Evolutionary conservation across 768 basidiomycete species (phyloP).

Genomic region (Podaxis carcinomalis): DNA sequence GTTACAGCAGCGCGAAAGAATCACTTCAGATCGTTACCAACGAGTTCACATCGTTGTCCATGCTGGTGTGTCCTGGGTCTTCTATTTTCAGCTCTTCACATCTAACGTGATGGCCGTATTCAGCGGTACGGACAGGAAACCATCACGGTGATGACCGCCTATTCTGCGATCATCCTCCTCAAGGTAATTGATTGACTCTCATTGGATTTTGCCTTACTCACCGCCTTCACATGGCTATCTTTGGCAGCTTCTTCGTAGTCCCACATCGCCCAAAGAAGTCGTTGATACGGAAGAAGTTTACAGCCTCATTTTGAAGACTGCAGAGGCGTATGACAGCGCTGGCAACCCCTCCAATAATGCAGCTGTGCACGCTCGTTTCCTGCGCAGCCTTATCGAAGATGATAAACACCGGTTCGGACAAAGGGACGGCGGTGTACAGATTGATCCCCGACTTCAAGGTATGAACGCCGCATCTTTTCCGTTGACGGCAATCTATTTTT

Average conservation of each 20-base stretch:
- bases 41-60: conserved; percentile 69
- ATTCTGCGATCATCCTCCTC: conserved; percentile 76
- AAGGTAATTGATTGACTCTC: conserved; percentile 39
- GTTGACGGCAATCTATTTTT: conserved; percentile 9
- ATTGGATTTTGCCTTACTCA: neutral
- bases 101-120: conserved; percentile 13
- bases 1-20: conserved; percentile 71
- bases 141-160: conserved; percentile 82
- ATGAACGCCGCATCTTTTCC: conserved; percentile 19
- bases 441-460: conserved; percentile 59
- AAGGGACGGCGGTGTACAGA: conserved; percentile 34
- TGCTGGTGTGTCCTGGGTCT: conserved; percentile 49
- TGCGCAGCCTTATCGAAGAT: conserved; percentile 62
- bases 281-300: conserved; percentile 65
- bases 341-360: conserved; percentile 60
- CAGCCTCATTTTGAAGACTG: conserved; percentile 59
- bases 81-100: neutral
- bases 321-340: conserved; percentile 75
- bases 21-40: conserved; percentile 67
- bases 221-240: conserved; percentile 5
- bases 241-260: conserved; percentile 62
- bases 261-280: conserved; percentile 52
- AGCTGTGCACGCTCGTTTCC: conserved; percentile 77
- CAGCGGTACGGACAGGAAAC: conserved; percentile 86
- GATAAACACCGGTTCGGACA: conserved; percentile 56